These are phyloP conservation scores for Nectriaceae sp. DNA, from an alignment of 2,329 filamentous ascomycete species.

Conservation along the genomic window DNA sequence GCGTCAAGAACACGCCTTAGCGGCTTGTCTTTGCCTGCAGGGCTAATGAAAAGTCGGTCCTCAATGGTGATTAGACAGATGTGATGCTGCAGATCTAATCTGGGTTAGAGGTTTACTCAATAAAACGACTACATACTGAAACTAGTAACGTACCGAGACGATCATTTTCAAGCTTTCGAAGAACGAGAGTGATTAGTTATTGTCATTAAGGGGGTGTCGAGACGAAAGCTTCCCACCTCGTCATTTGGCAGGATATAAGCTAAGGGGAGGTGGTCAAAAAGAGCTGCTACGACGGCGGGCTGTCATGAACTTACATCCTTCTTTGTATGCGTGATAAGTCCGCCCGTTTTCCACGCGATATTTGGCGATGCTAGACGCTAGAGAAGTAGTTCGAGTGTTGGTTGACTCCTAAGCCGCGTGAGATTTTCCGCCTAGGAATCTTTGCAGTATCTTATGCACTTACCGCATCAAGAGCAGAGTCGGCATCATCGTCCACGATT, in stretches of 20 bases:
- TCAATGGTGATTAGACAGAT: slow-evolving; percentile 10
- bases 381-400: slow-evolving; percentile 5
- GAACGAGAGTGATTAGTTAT: too few relatives aligned
- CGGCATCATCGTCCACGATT: too few relatives aligned
- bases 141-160: slow-evolving; percentile 12
- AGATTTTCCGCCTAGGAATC: too few relatives aligned
- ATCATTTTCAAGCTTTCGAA: slow-evolving; percentile 7
- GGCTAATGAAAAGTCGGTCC: slow-evolving; percentile 7
- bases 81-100: slow-evolving; percentile 14
- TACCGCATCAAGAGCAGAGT: too few relatives aligned
- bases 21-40: neutral
- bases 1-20: slow-evolving; percentile 12
- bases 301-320: slow-evolving; percentile 11
- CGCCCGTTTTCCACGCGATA: slow-evolving; percentile 16
- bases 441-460: too few relatives aligned
- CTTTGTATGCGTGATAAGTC: slow-evolving; percentile 16
- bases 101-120: too few relatives aligned
- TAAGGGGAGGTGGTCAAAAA: neutral
- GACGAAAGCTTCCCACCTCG: neutral
- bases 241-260: slow-evolving; percentile 16
- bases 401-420: neutral
- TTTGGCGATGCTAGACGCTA: slow-evolving; percentile 9
- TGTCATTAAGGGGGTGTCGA: too few relatives aligned
- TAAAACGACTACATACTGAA: too few relatives aligned
- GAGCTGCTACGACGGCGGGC: too few relatives aligned